Base-by-base conservation (phyloP, 148 eudicot genomes). In the Chenopodium berlandieri region DNA sequence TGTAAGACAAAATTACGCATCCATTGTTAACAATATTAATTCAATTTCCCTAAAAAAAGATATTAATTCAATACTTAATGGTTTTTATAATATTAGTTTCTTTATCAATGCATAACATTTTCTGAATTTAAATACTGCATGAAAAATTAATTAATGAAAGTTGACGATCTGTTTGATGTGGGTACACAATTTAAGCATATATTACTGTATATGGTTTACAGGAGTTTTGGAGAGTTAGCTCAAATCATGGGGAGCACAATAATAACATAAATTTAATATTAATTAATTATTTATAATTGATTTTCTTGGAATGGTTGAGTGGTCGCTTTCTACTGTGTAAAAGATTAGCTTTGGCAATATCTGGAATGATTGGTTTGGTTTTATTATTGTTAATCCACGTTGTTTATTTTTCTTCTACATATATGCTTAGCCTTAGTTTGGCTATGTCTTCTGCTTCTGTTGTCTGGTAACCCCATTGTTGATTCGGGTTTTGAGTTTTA, bases 171-270 rank as follows among this genome's bases (percentile, higher is more conserved):
- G 17, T 60, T 56, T 32, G 31, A 76, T 27, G 54, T 13, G 50
- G 14, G 32, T 40, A 19, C 4, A 48, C 75, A 4, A 71, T 77
- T 32, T 46, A 50, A 58, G 31, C 63, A 25, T 67, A 74, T 30
- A 22, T 31, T 25, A 27, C 27, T 27, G 27, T 27, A 50, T 70
- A 34, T 7, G 16, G 5, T 52, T 4, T 82, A 76, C 71, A 76
- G 71, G 70, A 72, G n/a, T 70, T 71, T 65, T 23, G 58, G 71
- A 47, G 83, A 52, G 63, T 71, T 48, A 76, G 82, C 62, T 70
- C 71, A 74, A 71, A 76, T 81, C 71, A 76, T 77, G 83, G 86
- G 83, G 63, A 81, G 83, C 86, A 84, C 73, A 81, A 84, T 81
- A 50, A 81, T 76, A 71, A 71, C 62, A 71, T 32, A 27, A 52